Conservation (phyloP, 2,329 filamentous ascomycete species). For the Penicillium brevicompactum region DNA sequence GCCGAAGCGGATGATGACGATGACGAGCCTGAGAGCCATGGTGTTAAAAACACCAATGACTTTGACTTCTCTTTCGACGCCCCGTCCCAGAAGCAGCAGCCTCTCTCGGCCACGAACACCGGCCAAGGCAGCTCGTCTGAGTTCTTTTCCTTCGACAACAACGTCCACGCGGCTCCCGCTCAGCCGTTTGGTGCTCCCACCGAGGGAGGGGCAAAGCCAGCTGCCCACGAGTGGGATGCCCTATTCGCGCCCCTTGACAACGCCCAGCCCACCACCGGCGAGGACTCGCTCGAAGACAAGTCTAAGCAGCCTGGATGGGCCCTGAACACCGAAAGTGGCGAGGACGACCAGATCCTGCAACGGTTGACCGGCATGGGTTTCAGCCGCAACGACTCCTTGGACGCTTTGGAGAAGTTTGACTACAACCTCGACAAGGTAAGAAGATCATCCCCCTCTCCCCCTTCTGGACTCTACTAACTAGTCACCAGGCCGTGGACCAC, state of each 20-base stretch:
- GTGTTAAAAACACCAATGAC: conserved; percentile 38
- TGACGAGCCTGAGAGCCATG: conserved; percentile 50
- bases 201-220: conserved; percentile 41
- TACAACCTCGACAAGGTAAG: conserved; percentile 93
- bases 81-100: conserved; percentile 34
- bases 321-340: conserved; percentile 71
- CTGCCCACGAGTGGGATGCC: conserved; percentile 85
- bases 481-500: conserved; percentile 41
- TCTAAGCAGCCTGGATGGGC: conserved; percentile 61
- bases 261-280: conserved; percentile 23
- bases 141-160: conserved; percentile 44
- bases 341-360: conserved; percentile 91
- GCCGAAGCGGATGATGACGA: conserved; percentile 55
- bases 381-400: conserved; percentile 69
- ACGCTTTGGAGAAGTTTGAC: conserved; percentile 88
- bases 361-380: conserved; percentile 91
- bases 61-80: conserved; percentile 53
- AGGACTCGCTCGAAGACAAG: conserved; percentile 22
- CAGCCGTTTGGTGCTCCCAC: conserved; percentile 43
- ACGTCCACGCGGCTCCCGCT: conserved; percentile 36
- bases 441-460: neutral
- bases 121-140: conserved; percentile 32
- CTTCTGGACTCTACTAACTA: conserved; percentile 4
- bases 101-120: conserved; percentile 21
- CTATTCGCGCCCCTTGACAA: conserved; percentile 81